Conservation (phyloP, 73 alveolate species). For the Blepharisma stoltei region DNA sequence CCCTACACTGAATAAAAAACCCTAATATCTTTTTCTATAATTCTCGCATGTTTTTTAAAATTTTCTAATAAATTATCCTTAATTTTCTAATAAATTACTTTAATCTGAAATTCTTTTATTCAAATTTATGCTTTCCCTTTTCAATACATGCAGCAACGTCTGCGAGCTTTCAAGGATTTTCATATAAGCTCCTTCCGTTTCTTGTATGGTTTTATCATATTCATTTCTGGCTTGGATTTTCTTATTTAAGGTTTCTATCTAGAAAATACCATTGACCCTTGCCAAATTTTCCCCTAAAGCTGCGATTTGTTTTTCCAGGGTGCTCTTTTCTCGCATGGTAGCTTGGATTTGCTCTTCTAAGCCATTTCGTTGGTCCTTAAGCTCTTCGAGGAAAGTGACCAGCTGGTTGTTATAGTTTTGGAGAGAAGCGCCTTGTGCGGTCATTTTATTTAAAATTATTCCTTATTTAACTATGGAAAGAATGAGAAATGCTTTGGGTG, state of each 20-base stretch:
- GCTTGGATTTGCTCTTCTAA: slow-evolving; percentile 31
- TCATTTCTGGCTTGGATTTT: slow-evolving; percentile 55
- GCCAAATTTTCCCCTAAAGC: slow-evolving; percentile 40
- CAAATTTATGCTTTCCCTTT: slow-evolving; percentile 62
- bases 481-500: slow-evolving; percentile 21
- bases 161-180: slow-evolving; percentile 76
- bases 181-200: slow-evolving; percentile 63
- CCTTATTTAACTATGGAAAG: neutral
- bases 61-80: too few species aligned
- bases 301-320: slow-evolving; percentile 47
- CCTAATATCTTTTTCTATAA: too few species aligned
- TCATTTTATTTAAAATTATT: too few species aligned
- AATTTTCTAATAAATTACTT: too few species aligned
- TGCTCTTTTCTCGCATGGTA: slow-evolving; percentile 30
- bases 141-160: slow-evolving; percentile 80
- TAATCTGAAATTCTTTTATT: slow-evolving; percentile 15
- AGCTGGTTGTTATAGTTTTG: slow-evolving; percentile 47
- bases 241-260: slow-evolving; percentile 41
- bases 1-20: too few species aligned
- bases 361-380: slow-evolving; percentile 47
- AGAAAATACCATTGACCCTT: slow-evolving; percentile 11
- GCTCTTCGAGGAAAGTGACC: slow-evolving; percentile 37
- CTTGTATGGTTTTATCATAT: slow-evolving; percentile 59
- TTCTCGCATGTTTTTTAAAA: too few species aligned
- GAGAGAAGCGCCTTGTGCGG: slow-evolving; percentile 39